Evolutionary conservation across 148 eudicot genomes (phyloP), one percentile per base, ranked within the genome.

Genomic region (Vaccinium macrocarpon): DNA sequence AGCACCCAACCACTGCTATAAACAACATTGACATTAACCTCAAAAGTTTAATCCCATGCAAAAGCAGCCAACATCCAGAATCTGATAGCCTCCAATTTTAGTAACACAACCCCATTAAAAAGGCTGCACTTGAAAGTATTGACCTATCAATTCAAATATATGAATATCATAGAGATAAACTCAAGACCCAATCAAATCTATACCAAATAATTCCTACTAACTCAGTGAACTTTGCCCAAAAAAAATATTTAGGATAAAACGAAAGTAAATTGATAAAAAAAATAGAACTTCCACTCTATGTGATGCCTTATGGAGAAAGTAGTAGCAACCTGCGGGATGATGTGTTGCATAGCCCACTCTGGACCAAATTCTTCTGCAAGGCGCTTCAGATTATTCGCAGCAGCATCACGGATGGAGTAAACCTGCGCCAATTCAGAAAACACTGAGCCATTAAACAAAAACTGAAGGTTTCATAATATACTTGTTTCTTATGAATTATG

Each of bases 311-410:
- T 23, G 78, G 23, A 79, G 29, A 16, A 84, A 51, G 14, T 19
- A 56, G 77, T 68, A 19, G 19, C 68, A 86, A 97, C 99, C 99
- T 95, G 99, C 78, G 99, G 98, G 86, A 97, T 87, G 66, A 97
- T 97, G 87, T 97, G 99, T 91, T 97, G 96, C 98, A 95, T 93
- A 86, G 99, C 99, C 99, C 99, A 97, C 77, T 95, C 98, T 84
- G 99, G 98, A 81, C 99, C 98, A 90, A 97, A 97, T 91, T 97
- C 99, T 88, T 97, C 99, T 7, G 99, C 99, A 81, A 97, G 98
- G 76, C 99, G 99, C 86, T 97, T 97, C 83, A 97, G 86, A 76
- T 97, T 97, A 89, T 92, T 95, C 68, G 99, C 98, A 86, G 99
- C 99, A 84, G 99, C 99, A 86, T 97, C 99, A 78, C 99, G 95